A percentile compares a stretch with the other conserved stretches of the same genome.
phyloP scores from a whole-genome alignment of 768 basidiomycete genomes.

The Pulveroboletus sp. region DNA sequence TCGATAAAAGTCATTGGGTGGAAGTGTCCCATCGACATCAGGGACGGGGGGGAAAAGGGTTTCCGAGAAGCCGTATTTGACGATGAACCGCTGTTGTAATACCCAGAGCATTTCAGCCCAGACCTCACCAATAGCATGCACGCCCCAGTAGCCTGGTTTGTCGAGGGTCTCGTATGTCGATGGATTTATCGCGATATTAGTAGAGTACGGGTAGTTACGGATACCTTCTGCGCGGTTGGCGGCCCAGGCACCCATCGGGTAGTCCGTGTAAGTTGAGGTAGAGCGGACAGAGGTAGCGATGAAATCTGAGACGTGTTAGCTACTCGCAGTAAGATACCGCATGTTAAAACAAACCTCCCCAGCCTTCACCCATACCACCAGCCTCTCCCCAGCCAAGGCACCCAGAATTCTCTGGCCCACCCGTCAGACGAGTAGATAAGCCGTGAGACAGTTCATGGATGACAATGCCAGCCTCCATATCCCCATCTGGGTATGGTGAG shows the following conservation, averaged over 20 bases:
- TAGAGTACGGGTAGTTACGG: constrained; percentile 85
- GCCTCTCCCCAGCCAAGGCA: constrained; percentile 95
- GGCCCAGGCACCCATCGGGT: constrained; percentile 94
- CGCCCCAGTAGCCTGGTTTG: constrained; percentile 91
- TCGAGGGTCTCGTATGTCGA: constrained; percentile 93
- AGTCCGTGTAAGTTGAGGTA: constrained; percentile 66
- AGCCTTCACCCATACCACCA: constrained; percentile 97
- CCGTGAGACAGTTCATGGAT: constrained; percentile 90
- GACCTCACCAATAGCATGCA: constrained; percentile 89
- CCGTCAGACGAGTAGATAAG: constrained; percentile 88
- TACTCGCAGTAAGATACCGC: not conserved
- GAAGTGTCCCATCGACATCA: constrained; percentile 56
- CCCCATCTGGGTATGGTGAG: constrained; percentile 88
- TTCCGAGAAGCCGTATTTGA: constrained; percentile 76
- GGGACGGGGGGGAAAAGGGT: constrained; percentile 79
- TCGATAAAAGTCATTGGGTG: constrained; percentile 68
- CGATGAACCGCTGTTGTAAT: constrained; percentile 65
- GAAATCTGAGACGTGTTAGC: constrained; percentile 46
- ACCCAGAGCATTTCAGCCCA: constrained; percentile 93
- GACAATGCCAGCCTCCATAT: constrained; percentile 94
- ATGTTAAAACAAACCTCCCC: constrained; percentile 56
- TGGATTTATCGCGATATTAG: constrained; percentile 73
- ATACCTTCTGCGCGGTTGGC: constrained; percentile 74
- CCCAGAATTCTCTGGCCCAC: constrained; percentile 87
- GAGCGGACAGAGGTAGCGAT: constrained; percentile 85